Evolutionary conservation across 1,284 basidiomycete genomes (phyloP), one percentile per base, ranked within the genome.

Genomic region (Moesziomyces antarcticus): DNA sequence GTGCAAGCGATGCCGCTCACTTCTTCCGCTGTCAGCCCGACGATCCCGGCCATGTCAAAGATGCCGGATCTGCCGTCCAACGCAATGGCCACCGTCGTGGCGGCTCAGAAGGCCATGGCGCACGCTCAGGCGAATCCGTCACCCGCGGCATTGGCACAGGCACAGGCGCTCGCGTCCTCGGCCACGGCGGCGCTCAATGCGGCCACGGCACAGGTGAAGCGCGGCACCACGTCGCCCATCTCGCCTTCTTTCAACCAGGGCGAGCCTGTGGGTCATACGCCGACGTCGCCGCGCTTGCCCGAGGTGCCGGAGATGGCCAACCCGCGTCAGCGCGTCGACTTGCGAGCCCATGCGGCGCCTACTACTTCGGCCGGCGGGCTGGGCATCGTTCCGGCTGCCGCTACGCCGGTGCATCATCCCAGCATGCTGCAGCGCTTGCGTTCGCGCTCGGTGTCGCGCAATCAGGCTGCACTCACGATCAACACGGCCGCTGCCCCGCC

Each of bases 71-170:
- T 70, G n/a, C 67, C 73, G 3, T 53, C 67, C 27, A 61, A 68
- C 22, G 65, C 73, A 3, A 56, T 68, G 37, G 69, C 62, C 1
- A 71, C 60, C 8, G 57, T 67, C 13, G 68, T 60, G 7, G 64
- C 73, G 13, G 68, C 73, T 8, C 73, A 70, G 18, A 67, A 71
- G 43, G 73, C 73, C 0, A 64, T 75, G 61, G 60, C 65, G 18
- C 55, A 58, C 8, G 68, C 69, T 7, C 69, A 72, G 37, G 69
- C 69, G 2, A 65, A 69, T 30, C 69, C 69, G 3, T 54, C 61
- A 13, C 60, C 69, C 3, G 57, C 62, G 1, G 59, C 62, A 13
- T 16, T 64, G 18, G 73, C 73, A 21, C 73, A 75, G 30, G 73
- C 73, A 18, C 65, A 75, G 41, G 64, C 69, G 4, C 35, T 72